phyloP scores from a whole-genome alignment of 2,329 filamentous ascomycete genomes.

The Aspergillus persii region DNA sequence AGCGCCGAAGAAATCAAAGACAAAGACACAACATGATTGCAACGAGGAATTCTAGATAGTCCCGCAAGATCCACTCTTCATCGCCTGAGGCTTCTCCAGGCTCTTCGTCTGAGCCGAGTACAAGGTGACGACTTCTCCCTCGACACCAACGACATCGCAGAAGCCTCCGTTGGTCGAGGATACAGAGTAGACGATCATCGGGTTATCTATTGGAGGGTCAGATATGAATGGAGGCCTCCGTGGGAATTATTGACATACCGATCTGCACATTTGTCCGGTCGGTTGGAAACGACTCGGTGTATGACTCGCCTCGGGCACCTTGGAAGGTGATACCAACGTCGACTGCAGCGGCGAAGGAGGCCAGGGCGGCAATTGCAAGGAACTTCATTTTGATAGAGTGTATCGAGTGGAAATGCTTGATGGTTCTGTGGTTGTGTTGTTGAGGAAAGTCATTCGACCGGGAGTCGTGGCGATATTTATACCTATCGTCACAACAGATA shows the following conservation, averaged over 20 bases:
- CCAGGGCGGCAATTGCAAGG: neutral
- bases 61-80: neutral
- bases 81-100: neutral
- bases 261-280: conserved; percentile 2
- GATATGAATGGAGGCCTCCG: neutral
- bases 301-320: conserved; percentile 4
- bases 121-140: neutral
- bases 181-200: conserved; percentile 3
- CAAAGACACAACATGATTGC: neutral
- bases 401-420: neutral
- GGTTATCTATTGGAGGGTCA: conserved; percentile 1
- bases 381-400: conserved; percentile 6
- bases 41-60: neutral
- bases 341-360: conserved; percentile 4
- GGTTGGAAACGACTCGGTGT: conserved; percentile 5
- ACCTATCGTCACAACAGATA: neutral
- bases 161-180: neutral
- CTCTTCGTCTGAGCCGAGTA: neutral
- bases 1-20: neutral
- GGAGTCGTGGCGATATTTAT: neutral
- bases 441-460: neutral
- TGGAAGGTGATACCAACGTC: conserved; percentile 11
- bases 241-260: neutral
- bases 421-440: neutral
- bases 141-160: neutral